Percentiles rank a stretch among this genome's conserved stretches.
Conservation (phyloP, 2,329 filamentous ascomycete species). For the Periconia sp. region DNA sequence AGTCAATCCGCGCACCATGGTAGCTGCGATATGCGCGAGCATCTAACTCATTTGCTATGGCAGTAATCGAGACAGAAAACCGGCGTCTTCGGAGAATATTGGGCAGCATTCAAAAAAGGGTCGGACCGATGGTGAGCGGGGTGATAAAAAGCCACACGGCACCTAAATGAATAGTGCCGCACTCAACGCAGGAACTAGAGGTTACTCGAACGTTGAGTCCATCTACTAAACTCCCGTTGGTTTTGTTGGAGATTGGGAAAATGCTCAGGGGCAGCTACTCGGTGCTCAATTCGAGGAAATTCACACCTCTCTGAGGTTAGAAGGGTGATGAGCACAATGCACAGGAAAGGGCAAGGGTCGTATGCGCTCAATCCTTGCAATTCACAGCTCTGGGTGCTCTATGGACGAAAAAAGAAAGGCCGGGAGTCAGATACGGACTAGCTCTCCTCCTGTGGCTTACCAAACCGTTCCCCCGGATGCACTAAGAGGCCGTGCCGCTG, state of each 20-base stretch:
- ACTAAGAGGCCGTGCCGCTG: background rate
- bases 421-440: background rate
- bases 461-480: background rate
- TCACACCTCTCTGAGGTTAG: background rate
- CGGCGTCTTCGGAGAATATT: background rate
- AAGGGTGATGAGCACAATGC: conserved; percentile 4
- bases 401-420: background rate
- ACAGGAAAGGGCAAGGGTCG: conserved; percentile 6
- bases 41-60: too few species aligned
- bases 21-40: too few species aligned
- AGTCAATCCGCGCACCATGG: too few species aligned
- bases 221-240: too few species aligned
- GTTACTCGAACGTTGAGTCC: too few species aligned
- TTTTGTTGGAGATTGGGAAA: too few species aligned
- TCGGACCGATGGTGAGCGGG: background rate
- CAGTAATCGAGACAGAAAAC: too few species aligned
- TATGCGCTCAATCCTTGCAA: conserved; percentile 16
- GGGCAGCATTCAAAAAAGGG: background rate
- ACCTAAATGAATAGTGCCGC: background rate
- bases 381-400: conserved; percentile 7
- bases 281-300: background rate
- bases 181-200: background rate
- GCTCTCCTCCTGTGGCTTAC: background rate
- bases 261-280: background rate
- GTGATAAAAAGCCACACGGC: background rate